A percentile compares a stretch with the other conserved stretches of the same genome.
phyloP scores from a whole-genome alignment of 1,139 yeast species.

The Pichia norvegensis region DNA sequence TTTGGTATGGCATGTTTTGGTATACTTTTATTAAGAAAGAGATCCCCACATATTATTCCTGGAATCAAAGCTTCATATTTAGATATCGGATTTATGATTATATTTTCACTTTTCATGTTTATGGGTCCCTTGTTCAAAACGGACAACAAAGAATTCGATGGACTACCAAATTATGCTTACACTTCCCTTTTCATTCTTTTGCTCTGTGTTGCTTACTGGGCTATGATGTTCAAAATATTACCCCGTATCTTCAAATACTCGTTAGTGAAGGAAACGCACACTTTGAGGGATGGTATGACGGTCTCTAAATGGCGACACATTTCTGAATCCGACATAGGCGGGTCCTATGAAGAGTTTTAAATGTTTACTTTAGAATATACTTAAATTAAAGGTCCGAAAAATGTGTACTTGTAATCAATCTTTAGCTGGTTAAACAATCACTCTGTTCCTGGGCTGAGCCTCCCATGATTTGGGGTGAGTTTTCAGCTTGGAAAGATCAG shows the following conservation, averaged over 20 bases:
- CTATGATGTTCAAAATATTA: slow-evolving; percentile 33
- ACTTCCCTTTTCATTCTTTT: slow-evolving; percentile 23
- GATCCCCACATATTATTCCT: slow-evolving; percentile 39
- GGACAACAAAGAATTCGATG: slow-evolving; percentile 29
- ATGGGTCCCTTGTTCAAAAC: slow-evolving; percentile 39
- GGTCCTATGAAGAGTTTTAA: neutral
- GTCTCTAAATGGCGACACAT: slow-evolving; percentile 37
- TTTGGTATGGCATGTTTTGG: slow-evolving; percentile 45
- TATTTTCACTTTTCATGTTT: slow-evolving; percentile 35
- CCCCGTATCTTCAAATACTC: slow-evolving; percentile 38
- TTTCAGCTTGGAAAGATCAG: too few species aligned
- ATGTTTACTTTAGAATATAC: neutral
- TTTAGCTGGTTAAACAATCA: too few species aligned
- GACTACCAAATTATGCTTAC: slow-evolving; percentile 32
- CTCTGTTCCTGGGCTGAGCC: too few species aligned
- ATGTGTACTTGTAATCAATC: too few species aligned
- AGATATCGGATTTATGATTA: slow-evolving; percentile 35
- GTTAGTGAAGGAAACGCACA: slow-evolving; percentile 31
- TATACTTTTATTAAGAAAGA: slow-evolving; percentile 37
- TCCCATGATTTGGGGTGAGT: too few species aligned
- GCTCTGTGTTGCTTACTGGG: slow-evolving; percentile 42
- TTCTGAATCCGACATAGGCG: neutral
- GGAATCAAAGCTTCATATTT: slow-evolving; percentile 38
- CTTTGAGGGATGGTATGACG: slow-evolving; percentile 42
- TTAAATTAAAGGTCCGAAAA: too few species aligned